These are phyloP conservation scores for Cercospora nicotianae DNA, from an alignment of 2,329 filamentous ascomycete species.

Conservation along the genomic window DNA sequence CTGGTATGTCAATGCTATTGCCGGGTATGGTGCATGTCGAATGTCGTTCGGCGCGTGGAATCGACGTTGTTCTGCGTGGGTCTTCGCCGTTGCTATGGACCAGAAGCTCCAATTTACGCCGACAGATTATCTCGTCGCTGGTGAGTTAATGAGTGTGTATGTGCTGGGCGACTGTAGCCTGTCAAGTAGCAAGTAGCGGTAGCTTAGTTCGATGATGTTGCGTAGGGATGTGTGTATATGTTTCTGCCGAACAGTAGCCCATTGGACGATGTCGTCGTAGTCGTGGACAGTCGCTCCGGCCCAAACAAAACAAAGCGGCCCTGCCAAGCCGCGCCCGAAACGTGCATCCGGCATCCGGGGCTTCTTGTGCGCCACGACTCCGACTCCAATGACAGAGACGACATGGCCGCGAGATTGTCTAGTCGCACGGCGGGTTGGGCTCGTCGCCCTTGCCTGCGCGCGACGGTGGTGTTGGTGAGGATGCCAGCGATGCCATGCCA, in stretches of 20 bases:
- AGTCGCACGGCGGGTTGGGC: background rate
- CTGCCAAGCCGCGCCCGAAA: background rate
- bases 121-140: background rate
- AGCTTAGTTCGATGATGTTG: background rate
- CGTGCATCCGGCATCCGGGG: background rate
- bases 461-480: background rate
- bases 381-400: background rate
- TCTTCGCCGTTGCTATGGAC: constrained; percentile 14
- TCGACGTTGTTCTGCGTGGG: constrained; percentile 9
- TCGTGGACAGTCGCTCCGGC: background rate
- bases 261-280: background rate
- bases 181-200: background rate
- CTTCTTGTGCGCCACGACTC: background rate
- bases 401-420: background rate
- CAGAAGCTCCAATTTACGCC: background rate
- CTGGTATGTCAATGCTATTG: constrained; percentile 5
- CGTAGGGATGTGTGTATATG: background rate
- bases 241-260: background rate
- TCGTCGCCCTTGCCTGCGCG: background rate
- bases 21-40: constrained; percentile 14
- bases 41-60: background rate
- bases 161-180: background rate
- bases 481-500: background rate
- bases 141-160: background rate
- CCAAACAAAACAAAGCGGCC: background rate